Percentiles rank a stretch among this genome's conserved stretches.
Evolutionary conservation across 192 early-diverging fungal species (phyloP).

Genomic region (Coemansia erecta): DNA sequence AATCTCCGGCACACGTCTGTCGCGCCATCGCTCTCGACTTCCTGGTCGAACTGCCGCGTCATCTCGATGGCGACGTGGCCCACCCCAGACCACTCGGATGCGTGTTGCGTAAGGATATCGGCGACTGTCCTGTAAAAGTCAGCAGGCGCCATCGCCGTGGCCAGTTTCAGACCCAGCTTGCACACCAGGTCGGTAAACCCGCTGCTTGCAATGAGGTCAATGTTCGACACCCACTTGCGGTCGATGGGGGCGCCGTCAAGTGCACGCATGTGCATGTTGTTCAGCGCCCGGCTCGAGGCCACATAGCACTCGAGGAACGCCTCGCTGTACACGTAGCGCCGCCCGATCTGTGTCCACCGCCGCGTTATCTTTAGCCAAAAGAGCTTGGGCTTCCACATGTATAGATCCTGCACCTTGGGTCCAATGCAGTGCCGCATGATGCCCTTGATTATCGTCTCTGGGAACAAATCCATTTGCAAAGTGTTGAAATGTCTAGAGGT

Average conservation of each 20-base stretch:
- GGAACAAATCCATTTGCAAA: neutral
- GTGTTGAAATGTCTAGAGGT: neutral
- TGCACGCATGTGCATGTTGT: conserved; percentile 3
- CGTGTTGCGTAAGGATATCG: neutral
- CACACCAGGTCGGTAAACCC: neutral
- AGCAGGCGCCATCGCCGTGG: neutral
- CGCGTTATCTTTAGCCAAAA: neutral
- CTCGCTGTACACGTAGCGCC: neutral
- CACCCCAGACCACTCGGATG: neutral
- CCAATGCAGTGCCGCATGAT: neutral
- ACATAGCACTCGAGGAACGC: neutral
- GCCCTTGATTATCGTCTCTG: neutral
- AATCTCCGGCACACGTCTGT: neutral
- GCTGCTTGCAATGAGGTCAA: neutral
- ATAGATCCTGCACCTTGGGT: neutral
- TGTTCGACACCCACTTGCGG: neutral
- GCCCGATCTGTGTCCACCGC: neutral
- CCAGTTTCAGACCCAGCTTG: neutral
- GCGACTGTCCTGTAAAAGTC: neutral
- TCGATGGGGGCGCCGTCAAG: neutral
- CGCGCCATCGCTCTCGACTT: neutral
- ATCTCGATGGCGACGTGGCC: neutral
- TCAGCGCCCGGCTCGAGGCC: neutral
- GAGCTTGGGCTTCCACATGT: conserved; percentile 5
- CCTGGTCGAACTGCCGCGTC: neutral